These are phyloP conservation scores for Vanrija sp. DNA, from an alignment of 1,284 basidiomycete genomes.

Conservation along the genomic window DNA sequence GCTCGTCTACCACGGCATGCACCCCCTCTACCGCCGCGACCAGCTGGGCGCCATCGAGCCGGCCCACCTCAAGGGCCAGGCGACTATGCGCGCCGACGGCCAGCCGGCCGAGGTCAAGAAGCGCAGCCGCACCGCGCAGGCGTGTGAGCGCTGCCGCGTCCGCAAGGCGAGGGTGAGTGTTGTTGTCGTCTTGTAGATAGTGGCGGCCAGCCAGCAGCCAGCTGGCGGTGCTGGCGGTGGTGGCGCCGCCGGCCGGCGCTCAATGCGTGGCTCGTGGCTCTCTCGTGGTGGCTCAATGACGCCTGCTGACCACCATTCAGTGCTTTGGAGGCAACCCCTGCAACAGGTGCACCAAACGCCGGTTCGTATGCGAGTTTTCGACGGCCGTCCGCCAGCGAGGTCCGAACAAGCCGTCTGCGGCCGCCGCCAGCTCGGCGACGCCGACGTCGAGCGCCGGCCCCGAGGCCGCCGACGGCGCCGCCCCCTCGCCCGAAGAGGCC, in stretches of 20 bases:
- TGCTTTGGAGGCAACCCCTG: constrained; percentile 23
- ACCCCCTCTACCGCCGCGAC: constrained; percentile 2
- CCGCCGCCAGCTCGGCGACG: not conserved
- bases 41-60: constrained; percentile 11
- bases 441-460: not conserved
- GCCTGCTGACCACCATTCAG: constrained; percentile 3
- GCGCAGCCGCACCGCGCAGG: constrained; percentile 25
- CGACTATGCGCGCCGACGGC: constrained; percentile 15
- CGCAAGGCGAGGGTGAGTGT: constrained; percentile 29
- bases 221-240: no score
- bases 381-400: constrained; percentile 19
- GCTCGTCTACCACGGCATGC: constrained; percentile 4
- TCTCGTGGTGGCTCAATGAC: constrained; percentile 1
- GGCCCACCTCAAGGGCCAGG: constrained; percentile 6
- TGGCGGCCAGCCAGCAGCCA: no score
- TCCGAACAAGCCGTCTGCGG: constrained; percentile 12
- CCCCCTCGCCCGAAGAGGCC: not conserved
- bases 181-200: not conserved
- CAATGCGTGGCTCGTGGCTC: no score
- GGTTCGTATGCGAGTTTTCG: constrained; percentile 22
- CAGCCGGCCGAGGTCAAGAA: constrained; percentile 24
- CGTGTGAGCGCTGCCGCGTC: constrained; percentile 26
- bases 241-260: no score
- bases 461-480: not conserved
- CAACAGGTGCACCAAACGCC: constrained; percentile 20